Evolutionary conservation across 768 basidiomycete genomes (phyloP).

Genomic region (Trichaptum fuscoviolaceum): DNA sequence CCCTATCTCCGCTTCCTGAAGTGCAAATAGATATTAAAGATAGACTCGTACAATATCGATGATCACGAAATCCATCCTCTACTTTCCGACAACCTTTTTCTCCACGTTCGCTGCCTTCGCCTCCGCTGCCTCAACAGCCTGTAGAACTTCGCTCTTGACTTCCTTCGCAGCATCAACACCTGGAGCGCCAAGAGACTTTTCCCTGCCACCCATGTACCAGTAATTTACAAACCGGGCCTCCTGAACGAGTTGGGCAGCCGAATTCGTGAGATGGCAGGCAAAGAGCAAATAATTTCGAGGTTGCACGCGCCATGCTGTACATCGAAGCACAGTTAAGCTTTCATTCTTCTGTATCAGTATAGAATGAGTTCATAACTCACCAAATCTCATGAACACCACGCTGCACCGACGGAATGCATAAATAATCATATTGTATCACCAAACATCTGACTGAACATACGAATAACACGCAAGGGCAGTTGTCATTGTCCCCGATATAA

Average conservation of each 20-base stretch:
- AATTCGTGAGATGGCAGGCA: constrained; percentile 91
- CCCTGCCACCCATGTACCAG: constrained; percentile 86
- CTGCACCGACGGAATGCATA: constrained; percentile 26
- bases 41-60: constrained; percentile 1
- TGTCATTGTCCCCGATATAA: constrained; percentile 97
- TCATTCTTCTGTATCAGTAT: not conserved
- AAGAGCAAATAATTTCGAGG: constrained; percentile 96
- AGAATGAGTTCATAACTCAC: constrained; percentile 32
- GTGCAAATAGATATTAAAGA: constrained; percentile 1
- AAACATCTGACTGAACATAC: constrained; percentile 48
- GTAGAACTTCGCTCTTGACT: constrained; percentile 37
- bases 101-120: constrained; percentile 27
- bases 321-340: constrained; percentile 10
- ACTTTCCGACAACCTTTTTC: not conserved
- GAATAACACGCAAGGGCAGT: constrained; percentile 87
- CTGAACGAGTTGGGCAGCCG: constrained; percentile 79
- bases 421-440: constrained; percentile 12
- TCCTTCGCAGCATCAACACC: constrained; percentile 12
- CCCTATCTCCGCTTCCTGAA: not conserved
- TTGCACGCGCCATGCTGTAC: constrained; percentile 85
- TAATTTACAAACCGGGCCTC: constrained; percentile 84
- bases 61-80: not conserved
- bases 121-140: constrained; percentile 43
- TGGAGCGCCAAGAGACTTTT: constrained; percentile 47
- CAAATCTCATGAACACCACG: constrained; percentile 92